phyloP scores from a whole-genome alignment of 2,329 filamentous ascomycete genomes.

The Tricladium varicosporioides region DNA sequence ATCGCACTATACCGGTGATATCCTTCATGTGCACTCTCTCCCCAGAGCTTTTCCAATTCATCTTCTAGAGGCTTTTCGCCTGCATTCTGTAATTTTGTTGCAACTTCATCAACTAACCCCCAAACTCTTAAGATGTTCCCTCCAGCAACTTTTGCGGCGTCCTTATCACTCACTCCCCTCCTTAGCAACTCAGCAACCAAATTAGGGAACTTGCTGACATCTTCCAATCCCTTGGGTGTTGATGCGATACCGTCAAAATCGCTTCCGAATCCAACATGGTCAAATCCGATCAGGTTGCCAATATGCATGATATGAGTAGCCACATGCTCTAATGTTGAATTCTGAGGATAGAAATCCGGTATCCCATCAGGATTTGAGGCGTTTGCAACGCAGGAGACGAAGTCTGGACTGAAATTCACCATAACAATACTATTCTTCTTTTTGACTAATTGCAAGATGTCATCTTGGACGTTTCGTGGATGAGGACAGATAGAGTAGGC shows the following conservation, averaged over 20 bases:
- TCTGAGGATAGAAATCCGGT: slow-evolving; percentile 63
- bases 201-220: slow-evolving; percentile 80
- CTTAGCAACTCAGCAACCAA: slow-evolving; percentile 73
- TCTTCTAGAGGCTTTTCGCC: slow-evolving; percentile 51
- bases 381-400: slow-evolving; percentile 66
- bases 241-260: slow-evolving; percentile 79
- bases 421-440: slow-evolving; percentile 75
- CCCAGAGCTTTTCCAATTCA: slow-evolving; percentile 36
- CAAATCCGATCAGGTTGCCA: slow-evolving; percentile 78
- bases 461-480: slow-evolving; percentile 85
- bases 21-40: neutral
- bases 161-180: slow-evolving; percentile 69
- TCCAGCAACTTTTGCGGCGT: slow-evolving; percentile 74
- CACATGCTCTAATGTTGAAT: slow-evolving; percentile 74
- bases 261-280: slow-evolving; percentile 83
- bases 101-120: slow-evolving; percentile 73
- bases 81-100: slow-evolving; percentile 59
- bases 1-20: no score
- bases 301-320: slow-evolving; percentile 81
- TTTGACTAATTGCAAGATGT: slow-evolving; percentile 76
- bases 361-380: slow-evolving; percentile 59
- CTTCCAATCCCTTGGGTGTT: slow-evolving; percentile 73
- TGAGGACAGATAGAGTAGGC: slow-evolving; percentile 80
- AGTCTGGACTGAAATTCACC: slow-evolving; percentile 84
- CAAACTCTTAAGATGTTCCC: slow-evolving; percentile 83